phyloP scores from a whole-genome alignment of 306 rosid genomes.

The Trichosanthes cucumerina region DNA sequence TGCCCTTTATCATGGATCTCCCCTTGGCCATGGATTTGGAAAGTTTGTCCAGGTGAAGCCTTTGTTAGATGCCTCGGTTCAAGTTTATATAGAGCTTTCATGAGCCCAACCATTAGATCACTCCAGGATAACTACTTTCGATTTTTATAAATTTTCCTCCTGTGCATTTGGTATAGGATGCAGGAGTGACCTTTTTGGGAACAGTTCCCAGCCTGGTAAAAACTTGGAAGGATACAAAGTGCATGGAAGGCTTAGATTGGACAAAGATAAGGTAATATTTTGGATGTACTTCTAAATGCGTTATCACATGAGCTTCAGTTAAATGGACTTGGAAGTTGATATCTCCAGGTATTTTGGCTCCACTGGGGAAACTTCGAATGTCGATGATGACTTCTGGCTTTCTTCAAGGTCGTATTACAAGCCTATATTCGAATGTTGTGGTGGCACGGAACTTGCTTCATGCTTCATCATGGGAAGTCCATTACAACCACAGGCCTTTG shows the following conservation, averaged over 20 bases:
- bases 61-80: not conserved
- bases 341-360: slow-evolving; percentile 51
- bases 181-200: slow-evolving; percentile 76
- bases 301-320: not conserved
- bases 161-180: slow-evolving; percentile 46
- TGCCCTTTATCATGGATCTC: slow-evolving; percentile 96
- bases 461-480: slow-evolving; percentile 46
- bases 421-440: slow-evolving; percentile 58
- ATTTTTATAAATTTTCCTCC: not conserved
- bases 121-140: not conserved
- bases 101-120: not conserved
- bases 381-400: slow-evolving; percentile 88
- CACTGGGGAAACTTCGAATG: slow-evolving; percentile 65
- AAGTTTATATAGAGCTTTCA: not conserved
- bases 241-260: slow-evolving; percentile 87
- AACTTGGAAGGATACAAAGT: slow-evolving; percentile 66
- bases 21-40: slow-evolving; percentile 74
- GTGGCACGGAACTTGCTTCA: slow-evolving; percentile 84
- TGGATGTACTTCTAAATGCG: not conserved
- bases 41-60: slow-evolving; percentile 77
- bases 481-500: slow-evolving; percentile 82
- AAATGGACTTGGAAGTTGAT: not conserved
- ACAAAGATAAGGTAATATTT: slow-evolving; percentile 59
- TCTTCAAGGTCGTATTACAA: slow-evolving; percentile 64
- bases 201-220: slow-evolving; percentile 92